Percentiles rank a stretch among this genome's conserved stretches.
Conservation (phyloP, 345 rosid species). For the Arabis alpina region DNA sequence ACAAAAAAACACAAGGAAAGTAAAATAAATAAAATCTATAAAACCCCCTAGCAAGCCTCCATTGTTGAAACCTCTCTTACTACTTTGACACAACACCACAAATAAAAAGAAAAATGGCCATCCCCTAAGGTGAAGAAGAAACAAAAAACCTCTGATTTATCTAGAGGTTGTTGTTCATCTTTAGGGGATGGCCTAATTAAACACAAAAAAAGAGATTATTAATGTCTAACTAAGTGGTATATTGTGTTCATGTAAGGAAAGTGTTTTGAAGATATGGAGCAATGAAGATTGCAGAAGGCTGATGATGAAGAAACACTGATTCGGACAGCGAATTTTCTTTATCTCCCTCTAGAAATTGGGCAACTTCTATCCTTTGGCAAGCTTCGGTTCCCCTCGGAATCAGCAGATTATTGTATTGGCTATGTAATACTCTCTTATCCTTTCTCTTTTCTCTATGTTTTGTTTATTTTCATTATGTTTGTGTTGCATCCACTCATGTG, state of each 20-base stretch:
- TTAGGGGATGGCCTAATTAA: conserved; percentile 37
- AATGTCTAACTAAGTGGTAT: neutral
- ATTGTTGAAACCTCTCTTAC: conserved; percentile 38
- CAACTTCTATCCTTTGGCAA: conserved; percentile 51
- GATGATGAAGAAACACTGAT: conserved; percentile 39
- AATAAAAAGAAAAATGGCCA: conserved; percentile 32
- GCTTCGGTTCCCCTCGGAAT: conserved; percentile 53
- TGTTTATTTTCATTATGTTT: conserved; percentile 17
- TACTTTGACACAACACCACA: conserved; percentile 29
- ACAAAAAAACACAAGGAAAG: neutral
- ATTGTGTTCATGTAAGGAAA: conserved; percentile 32
- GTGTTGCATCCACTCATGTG: conserved; percentile 21
- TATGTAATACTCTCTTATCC: conserved; percentile 8
- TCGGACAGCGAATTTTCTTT: conserved; percentile 31
- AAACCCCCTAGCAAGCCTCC: conserved; percentile 25
- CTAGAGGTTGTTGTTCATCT: conserved; percentile 16
- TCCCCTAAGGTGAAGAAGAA: conserved; percentile 32
- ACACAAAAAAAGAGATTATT: neutral
- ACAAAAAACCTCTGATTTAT: conserved; percentile 14
- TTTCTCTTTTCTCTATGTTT: conserved; percentile 18
- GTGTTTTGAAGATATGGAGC: conserved; percentile 38
- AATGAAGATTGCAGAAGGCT: conserved; percentile 47
- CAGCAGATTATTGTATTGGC: conserved; percentile 44
- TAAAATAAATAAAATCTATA: conserved; percentile 25
- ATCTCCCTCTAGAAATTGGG: conserved; percentile 41